Evolutionary conservation across 139 green algal species (phyloP).

Genomic region (Limnomonas spitsbergensis): DNA sequence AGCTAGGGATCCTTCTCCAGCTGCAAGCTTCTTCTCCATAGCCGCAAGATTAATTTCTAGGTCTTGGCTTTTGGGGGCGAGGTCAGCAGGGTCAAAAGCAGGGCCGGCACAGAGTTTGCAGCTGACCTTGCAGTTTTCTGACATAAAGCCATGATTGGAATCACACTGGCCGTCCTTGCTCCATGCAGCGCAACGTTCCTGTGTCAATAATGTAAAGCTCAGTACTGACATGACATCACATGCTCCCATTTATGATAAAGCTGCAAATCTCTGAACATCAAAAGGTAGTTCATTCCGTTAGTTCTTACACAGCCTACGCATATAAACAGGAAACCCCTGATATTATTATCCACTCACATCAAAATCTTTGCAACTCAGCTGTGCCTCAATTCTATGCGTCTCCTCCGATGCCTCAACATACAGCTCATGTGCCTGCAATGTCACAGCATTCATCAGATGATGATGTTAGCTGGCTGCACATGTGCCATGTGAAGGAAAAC

Average conservation of each 20-base stretch:
- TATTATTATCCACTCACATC: too few relatives aligned
- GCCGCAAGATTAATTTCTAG: background rate
- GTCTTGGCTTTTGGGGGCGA: background rate
- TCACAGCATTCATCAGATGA: background rate
- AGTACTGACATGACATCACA: too few relatives aligned
- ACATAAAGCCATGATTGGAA: slow-evolving; percentile 51
- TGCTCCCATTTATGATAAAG: too few relatives aligned
- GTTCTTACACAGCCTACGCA: too few relatives aligned
- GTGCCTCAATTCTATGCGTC: slow-evolving; percentile 19
- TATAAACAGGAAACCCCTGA: too few relatives aligned
- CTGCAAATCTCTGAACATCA: too few relatives aligned
- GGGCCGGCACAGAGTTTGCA: slow-evolving; percentile 18
- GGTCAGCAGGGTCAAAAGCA: background rate
- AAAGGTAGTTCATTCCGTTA: too few relatives aligned
- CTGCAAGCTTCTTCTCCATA: background rate
- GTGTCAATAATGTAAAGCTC: background rate
- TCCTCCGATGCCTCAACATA: slow-evolving; percentile 25
- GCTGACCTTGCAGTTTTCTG: slow-evolving; percentile 33
- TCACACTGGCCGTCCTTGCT: slow-evolving; percentile 36
- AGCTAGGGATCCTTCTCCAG: background rate
- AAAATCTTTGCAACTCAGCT: slow-evolving; percentile 30
- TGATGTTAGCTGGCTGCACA: slow-evolving; percentile 2
- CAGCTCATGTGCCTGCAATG: slow-evolving; percentile 21
- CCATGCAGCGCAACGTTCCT: slow-evolving; percentile 50
- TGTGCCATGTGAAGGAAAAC: too few relatives aligned